Evolutionary conservation across 1,139 yeast genomes (phyloP).

Genomic region (Candida sp.): DNA sequence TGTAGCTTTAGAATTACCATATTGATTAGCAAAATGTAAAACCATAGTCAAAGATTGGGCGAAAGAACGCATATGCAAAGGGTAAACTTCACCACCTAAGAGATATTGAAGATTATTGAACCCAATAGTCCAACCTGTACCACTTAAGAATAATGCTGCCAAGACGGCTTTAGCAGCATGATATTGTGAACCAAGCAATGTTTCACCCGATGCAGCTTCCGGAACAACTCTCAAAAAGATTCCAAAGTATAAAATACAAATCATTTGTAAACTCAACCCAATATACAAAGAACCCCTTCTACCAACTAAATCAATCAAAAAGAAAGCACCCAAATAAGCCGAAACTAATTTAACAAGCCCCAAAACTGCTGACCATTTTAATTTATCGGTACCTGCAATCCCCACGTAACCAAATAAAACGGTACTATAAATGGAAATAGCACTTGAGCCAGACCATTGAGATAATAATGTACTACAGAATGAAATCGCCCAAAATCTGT

Average conservation of each 20-base stretch:
- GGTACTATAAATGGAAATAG: conserved; percentile 54
- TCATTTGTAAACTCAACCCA: conserved; percentile 30
- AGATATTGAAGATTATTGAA: conserved; percentile 54
- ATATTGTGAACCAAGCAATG: conserved; percentile 21
- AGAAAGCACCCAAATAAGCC: conserved; percentile 39
- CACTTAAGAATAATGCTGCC: conserved; percentile 46
- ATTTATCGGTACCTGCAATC: conserved; percentile 20
- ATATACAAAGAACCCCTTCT: conserved; percentile 29
- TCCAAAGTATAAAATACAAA: conserved; percentile 32
- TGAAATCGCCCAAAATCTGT: conserved; percentile 38
- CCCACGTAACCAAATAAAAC: conserved; percentile 49
- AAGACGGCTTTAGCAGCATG: conserved; percentile 44
- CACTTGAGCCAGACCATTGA: conserved; percentile 59
- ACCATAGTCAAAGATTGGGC: conserved; percentile 51
- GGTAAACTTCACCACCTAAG: conserved; percentile 53
- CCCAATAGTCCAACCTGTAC: conserved; percentile 59
- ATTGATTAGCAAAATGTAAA: conserved; percentile 53
- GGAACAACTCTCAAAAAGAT: conserved; percentile 43
- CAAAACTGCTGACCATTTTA: conserved; percentile 40
- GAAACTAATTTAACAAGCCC: conserved; percentile 40
- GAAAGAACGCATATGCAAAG: conserved; percentile 45
- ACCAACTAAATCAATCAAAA: conserved; percentile 39
- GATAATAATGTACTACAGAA: conserved; percentile 44
- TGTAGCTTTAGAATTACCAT: conserved; percentile 51
- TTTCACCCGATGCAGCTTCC: conserved; percentile 23